These are phyloP conservation scores for Ophiostoma ulmi DNA, from an alignment of 2,329 filamentous ascomycete genomes.

Conservation along the genomic window DNA sequence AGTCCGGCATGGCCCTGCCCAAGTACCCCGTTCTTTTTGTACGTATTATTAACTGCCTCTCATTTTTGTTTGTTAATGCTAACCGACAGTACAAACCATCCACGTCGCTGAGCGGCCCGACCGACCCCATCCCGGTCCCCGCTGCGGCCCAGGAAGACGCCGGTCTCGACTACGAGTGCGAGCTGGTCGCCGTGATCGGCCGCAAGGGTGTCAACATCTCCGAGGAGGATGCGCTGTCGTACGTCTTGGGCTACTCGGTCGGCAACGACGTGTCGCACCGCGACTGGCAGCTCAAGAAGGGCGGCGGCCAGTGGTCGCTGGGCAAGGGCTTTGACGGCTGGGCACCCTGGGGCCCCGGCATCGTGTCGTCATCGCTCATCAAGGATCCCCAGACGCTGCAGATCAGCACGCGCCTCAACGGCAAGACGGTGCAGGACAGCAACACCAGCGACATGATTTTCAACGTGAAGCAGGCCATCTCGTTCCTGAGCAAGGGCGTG, in stretches of 20 bases:
- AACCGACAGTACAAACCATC: slow-evolving; percentile 56
- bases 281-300: slow-evolving; percentile 66
- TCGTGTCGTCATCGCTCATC: slow-evolving; percentile 51
- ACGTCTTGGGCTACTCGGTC: slow-evolving; percentile 68
- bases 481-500: slow-evolving; percentile 56
- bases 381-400: slow-evolving; percentile 52
- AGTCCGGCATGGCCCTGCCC: slow-evolving; percentile 64
- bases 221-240: slow-evolving; percentile 60
- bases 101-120: slow-evolving; percentile 60
- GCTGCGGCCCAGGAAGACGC: slow-evolving; percentile 57
- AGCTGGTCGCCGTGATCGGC: slow-evolving; percentile 69
- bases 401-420: slow-evolving; percentile 57
- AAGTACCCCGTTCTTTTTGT: slow-evolving; percentile 68
- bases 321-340: slow-evolving; percentile 73
- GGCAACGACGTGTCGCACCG: slow-evolving; percentile 78
- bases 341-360: slow-evolving; percentile 68
- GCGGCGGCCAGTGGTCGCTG: slow-evolving; percentile 64
- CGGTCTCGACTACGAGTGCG: slow-evolving; percentile 76
- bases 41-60: slow-evolving; percentile 29
- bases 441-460: slow-evolving; percentile 61
- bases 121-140: slow-evolving; percentile 61
- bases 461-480: slow-evolving; percentile 52
- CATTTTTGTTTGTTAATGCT: neutral
- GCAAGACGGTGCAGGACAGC: slow-evolving; percentile 52
- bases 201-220: slow-evolving; percentile 60